Conservation (phyloP, 768 basidiomycete genomes). For the Tulasnella sp. region DNA sequence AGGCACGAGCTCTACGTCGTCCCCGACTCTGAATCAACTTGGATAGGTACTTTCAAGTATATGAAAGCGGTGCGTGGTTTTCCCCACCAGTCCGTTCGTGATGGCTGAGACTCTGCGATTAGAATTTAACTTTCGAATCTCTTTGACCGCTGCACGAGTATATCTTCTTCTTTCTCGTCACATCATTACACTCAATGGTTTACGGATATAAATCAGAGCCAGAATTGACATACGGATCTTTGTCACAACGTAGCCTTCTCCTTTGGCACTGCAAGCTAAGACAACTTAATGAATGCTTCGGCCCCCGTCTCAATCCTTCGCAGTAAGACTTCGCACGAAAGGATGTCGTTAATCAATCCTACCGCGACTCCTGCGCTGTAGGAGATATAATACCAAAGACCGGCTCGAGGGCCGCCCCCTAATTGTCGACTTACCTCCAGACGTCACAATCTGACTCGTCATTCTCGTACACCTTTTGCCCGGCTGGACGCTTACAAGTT, state of each 20-base stretch:
- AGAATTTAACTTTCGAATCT: too few species aligned
- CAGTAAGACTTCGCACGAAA: constrained; percentile 64
- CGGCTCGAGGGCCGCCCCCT: background rate
- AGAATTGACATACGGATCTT: background rate
- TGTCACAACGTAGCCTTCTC: constrained; percentile 19
- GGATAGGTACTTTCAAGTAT: too few species aligned
- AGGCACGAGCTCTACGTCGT: too few species aligned
- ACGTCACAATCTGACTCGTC: constrained; percentile 83
- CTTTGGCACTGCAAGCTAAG: constrained; percentile 22
- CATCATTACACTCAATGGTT: too few species aligned
- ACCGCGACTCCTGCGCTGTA: constrained; percentile 26
- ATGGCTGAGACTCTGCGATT: too few species aligned
- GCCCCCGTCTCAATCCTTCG: constrained; percentile 59
- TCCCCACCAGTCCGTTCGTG: too few species aligned
- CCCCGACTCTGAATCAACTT: too few species aligned
- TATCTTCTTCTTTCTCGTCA: too few species aligned
- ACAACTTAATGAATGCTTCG: constrained; percentile 50
- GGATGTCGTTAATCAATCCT: constrained; percentile 61
- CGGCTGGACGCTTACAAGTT: constrained; percentile 33
- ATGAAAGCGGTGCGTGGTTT: too few species aligned
- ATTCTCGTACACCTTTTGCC: constrained; percentile 54
- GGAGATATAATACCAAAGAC: background rate
- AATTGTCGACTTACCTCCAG: constrained; percentile 61
- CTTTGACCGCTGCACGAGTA: too few species aligned
- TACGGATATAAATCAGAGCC: too few species aligned